Percentiles rank a stretch among this genome's conserved stretches.
These are phyloP conservation scores for Triangularia verruculosa DNA, from an alignment of 2,329 filamentous ascomycete genomes.

Conservation along the genomic window DNA sequence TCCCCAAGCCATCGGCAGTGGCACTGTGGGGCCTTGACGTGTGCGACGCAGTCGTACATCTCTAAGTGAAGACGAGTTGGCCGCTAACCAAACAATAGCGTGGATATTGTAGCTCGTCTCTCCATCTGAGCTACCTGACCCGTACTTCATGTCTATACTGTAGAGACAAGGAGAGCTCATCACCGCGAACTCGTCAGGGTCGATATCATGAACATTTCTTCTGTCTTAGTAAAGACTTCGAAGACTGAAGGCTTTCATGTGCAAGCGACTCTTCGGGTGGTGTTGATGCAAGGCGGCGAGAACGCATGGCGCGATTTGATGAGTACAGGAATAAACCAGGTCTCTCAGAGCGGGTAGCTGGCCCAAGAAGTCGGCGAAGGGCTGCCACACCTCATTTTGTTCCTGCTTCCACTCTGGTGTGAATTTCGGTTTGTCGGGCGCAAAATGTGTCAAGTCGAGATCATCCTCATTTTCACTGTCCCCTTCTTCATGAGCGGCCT, in stretches of 20 bases:
- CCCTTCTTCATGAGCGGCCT: neutral
- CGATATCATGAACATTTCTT: neutral
- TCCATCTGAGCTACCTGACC: neutral
- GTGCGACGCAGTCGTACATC: neutral
- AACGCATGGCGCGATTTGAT: conserved; percentile 10
- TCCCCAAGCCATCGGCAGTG: no score
- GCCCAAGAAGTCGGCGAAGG: conserved; percentile 8
- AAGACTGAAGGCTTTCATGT: conserved; percentile 10
- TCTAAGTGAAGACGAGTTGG: neutral
- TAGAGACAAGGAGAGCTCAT: conserved; percentile 12
- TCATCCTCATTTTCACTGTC: neutral
- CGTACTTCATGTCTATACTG: neutral
- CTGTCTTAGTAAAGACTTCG: conserved; percentile 2
- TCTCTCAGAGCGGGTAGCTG: conserved; percentile 9
- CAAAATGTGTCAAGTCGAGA: neutral
- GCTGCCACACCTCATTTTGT: conserved; percentile 11
- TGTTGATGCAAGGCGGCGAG: conserved; percentile 2
- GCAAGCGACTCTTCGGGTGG: conserved; percentile 9
- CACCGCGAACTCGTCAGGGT: conserved; percentile 4
- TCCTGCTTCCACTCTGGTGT: conserved; percentile 1
- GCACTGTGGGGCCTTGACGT: neutral
- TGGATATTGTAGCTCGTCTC: conserved; percentile 1
- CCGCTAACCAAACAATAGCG: neutral
- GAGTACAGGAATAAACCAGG: conserved; percentile 2
- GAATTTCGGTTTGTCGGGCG: neutral